Conservation (phyloP, 2,329 filamentous ascomycete species). For the Curvularia lunata region DNA sequence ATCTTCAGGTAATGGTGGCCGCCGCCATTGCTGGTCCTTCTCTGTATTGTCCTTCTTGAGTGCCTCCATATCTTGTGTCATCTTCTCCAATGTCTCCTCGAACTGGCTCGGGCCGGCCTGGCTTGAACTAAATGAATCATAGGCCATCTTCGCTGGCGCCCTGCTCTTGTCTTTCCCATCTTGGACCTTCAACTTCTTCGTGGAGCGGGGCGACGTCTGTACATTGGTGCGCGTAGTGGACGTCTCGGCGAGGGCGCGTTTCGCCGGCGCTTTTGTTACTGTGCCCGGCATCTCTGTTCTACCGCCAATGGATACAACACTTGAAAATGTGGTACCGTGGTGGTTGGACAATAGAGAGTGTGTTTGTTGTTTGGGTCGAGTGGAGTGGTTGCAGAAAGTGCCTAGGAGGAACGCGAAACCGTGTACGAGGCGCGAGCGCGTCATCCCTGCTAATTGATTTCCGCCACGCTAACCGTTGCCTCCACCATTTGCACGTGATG, state of each 20-base stretch:
- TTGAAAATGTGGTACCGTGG: constrained; percentile 4
- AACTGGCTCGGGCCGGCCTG: constrained; percentile 89
- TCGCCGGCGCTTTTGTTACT: constrained; percentile 48
- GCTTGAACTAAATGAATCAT: constrained; percentile 66
- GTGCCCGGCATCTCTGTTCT: constrained; percentile 41
- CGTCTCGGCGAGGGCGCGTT: constrained; percentile 56
- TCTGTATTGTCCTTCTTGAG: constrained; percentile 87
- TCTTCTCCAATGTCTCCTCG: constrained; percentile 93
- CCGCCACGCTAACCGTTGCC: constrained; percentile 19
- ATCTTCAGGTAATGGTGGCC: constrained; percentile 62
- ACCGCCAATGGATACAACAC: not conserved
- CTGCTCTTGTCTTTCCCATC: constrained; percentile 62
- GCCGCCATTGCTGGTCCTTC: constrained; percentile 90
- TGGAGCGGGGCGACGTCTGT: constrained; percentile 55
- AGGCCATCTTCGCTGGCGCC: constrained; percentile 67
- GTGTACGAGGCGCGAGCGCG: constrained; percentile 38
- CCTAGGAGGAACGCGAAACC: constrained; percentile 33
- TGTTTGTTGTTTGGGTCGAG: constrained; percentile 26
- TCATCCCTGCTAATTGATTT: constrained; percentile 35
- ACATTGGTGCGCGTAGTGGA: constrained; percentile 55
- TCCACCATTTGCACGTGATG: constrained; percentile 4
- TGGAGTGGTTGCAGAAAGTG: constrained; percentile 26
- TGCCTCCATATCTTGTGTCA: constrained; percentile 89
- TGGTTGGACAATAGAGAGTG: constrained; percentile 3
- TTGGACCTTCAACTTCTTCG: constrained; percentile 87